A percentile compares a stretch with the other conserved stretches of the same genome.
phyloP scores from a whole-genome alignment of 2,329 filamentous ascomycete species.

The Tolypocladium ophioglossoides region DNA sequence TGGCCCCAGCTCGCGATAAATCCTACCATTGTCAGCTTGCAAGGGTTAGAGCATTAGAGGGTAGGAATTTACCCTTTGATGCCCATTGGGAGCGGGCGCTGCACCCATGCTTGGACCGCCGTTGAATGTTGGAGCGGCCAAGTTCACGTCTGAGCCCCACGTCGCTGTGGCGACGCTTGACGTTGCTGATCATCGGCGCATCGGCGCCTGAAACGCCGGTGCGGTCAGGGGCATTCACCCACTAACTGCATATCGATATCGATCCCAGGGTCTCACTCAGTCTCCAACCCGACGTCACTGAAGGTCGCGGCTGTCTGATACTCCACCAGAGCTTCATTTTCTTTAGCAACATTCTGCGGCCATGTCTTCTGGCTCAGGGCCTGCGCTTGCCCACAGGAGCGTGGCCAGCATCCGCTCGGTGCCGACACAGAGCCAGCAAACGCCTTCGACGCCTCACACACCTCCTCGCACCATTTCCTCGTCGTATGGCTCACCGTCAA shows the following conservation, averaged over 20 bases:
- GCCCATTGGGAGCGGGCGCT: conserved; percentile 36
- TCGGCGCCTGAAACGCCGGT: conserved; percentile 13
- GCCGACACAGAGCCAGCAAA: conserved; percentile 20
- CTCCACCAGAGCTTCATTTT: background rate
- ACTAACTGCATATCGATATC: background rate
- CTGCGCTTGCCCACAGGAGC: conserved; percentile 44
- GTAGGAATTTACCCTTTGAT: conserved; percentile 47
- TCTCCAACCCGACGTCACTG: background rate
- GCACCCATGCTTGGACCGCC: background rate
- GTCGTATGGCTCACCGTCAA: conserved; percentile 46
- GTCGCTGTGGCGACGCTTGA: conserved; percentile 17
- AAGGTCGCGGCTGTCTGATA: background rate
- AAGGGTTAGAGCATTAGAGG: fast-evolving
- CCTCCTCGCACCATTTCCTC: conserved; percentile 44
- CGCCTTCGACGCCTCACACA: conserved; percentile 46
- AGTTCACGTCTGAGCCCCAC: conserved; percentile 7
- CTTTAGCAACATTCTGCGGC: background rate
- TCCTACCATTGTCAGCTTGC: conserved; percentile 38
- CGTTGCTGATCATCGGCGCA: conserved; percentile 17
- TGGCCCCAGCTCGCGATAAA: conserved; percentile 80
- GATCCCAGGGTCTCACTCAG: background rate
- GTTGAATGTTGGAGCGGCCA: background rate
- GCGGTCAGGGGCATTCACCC: background rate
- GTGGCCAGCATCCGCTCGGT: conserved; percentile 45
- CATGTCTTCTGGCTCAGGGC: conserved; percentile 34